Conservation (phyloP, 768 basidiomycete species). For the Pisolithus albus region DNA sequence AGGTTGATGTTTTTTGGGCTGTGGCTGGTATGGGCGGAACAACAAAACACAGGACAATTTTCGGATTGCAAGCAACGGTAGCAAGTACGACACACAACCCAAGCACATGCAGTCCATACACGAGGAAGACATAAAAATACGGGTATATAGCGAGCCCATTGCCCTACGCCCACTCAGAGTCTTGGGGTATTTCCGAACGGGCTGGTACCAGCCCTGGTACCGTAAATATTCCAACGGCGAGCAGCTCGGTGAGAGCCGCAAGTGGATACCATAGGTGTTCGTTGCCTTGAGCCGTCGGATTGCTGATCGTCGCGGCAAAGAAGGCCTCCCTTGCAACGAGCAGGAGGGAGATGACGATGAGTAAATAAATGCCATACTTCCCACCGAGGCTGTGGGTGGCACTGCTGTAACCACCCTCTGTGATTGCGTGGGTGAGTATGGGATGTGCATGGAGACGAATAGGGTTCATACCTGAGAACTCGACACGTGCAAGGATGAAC, state of each 20-base stretch:
- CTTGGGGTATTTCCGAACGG: constrained; percentile 5
- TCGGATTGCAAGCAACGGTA: too few relatives aligned
- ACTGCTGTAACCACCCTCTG: constrained; percentile 7
- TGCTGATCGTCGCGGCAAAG: constrained; percentile 19
- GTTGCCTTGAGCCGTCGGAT: constrained; percentile 14
- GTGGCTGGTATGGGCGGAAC: not conserved
- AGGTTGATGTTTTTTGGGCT: too few relatives aligned
- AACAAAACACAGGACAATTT: not conserved
- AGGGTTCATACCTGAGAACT: constrained; percentile 7
- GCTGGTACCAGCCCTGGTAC: constrained; percentile 28
- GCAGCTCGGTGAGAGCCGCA: constrained; percentile 24
- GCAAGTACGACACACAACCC: not conserved
- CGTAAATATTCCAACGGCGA: constrained; percentile 24
- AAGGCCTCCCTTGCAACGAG: constrained; percentile 27
- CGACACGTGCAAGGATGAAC: constrained; percentile 14
- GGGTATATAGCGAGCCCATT: not conserved
- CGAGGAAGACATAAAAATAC: too few relatives aligned
- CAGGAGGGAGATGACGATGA: constrained; percentile 17
- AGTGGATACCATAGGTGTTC: constrained; percentile 30
- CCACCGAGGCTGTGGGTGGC: constrained; percentile 8
- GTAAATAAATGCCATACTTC: constrained; percentile 16
- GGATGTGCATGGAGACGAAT: not conserved
- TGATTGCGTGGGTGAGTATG: not conserved
- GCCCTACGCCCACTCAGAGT: not conserved
- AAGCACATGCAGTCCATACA: not conserved